Base-by-base conservation (phyloP, 2,329 filamentous ascomycete genomes). In the Zopfia rhizophila region DNA sequence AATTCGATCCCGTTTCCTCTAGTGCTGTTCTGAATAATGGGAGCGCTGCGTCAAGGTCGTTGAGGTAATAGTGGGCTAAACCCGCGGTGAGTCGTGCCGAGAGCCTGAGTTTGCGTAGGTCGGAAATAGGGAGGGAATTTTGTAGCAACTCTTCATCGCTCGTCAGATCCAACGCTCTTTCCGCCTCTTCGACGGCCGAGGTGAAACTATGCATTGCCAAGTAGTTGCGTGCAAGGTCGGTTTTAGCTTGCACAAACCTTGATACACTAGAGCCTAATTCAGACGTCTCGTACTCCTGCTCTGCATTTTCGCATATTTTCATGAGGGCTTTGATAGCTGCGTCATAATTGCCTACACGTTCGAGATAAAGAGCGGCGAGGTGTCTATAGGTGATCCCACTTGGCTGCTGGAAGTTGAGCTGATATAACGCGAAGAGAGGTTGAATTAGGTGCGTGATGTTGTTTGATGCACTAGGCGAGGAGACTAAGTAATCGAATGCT, bases 71-170 rank as follows among this genome's bases (percentile, higher is more conserved):
- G 48, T 89, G 82, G 1, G 92, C 89, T 3, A 99, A 77, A 0
- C 94, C 94, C 2, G 90, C 83, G 0, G 92, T 96, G 25, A 99
- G 75, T 63, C 96, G 89, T 0, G 91, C 89, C 1, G 91, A 96
- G 3, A 99, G 78, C 21, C 90, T 84, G 23, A 90, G 83, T 63
- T 85, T 90, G 41, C 78, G 79, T 28, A 90, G 83, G 5, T 56
- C 43, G n/a, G n/a, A n/a, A n/a, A n/a, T n/a, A n/a, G n/a, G n/a
- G 23, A 18, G 30, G 45, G 83, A 83, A n/a, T n/a, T n/a, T n/a
- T n/a, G n/a, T n/a, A n/a, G n/a, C n/a, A n/a, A n/a, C 19, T 85
- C 83, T 24, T 88, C 85, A 31, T 93, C 90, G 17, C 83, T 82
- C 29, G 87, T 90, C 3, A 97, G 81, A 54, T 89, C 85, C 0